Conservation (phyloP, 306 rosid species). For the Rosa chinensis region DNA sequence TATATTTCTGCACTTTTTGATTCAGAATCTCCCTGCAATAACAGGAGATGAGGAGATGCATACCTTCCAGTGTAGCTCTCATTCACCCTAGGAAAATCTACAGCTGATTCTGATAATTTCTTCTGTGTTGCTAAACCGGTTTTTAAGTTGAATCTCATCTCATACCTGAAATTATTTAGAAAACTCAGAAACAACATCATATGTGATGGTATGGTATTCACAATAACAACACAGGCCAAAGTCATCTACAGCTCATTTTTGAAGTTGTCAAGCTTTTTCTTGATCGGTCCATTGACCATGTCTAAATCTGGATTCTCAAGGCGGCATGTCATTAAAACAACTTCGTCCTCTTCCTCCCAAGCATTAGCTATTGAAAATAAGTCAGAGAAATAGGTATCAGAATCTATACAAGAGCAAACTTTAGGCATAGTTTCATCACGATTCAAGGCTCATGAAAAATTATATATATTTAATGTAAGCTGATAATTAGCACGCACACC, state of each 20-base stretch:
- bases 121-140: conserved; percentile 74
- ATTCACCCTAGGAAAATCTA: conserved; percentile 93
- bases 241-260: conserved; percentile 66
- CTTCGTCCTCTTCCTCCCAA: conserved; percentile 98
- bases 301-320: conserved; percentile 68
- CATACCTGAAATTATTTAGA: conserved; percentile 58
- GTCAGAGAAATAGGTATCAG: conserved; percentile 26
- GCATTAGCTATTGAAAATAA: conserved; percentile 65
- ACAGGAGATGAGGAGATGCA: conserved; percentile 15
- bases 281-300: conserved; percentile 57
- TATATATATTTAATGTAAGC: background rate
- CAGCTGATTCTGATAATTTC: conserved; percentile 67
- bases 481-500: background rate
- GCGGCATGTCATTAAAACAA: conserved; percentile 90
- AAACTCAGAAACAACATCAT: conserved; percentile 21
- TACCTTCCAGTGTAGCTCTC: conserved; percentile 95
- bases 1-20: background rate
- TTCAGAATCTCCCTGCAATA: conserved; percentile 5
- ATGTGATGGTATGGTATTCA: conserved; percentile 4
- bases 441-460: background rate
- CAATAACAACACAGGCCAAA: conserved; percentile 16
- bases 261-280: conserved; percentile 76
- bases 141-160: conserved; percentile 87
- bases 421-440: background rate
- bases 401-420: background rate